These are phyloP conservation scores for Torulaspora gathmanii DNA, from an alignment of 805 yeast species.

Conservation along the genomic window DNA sequence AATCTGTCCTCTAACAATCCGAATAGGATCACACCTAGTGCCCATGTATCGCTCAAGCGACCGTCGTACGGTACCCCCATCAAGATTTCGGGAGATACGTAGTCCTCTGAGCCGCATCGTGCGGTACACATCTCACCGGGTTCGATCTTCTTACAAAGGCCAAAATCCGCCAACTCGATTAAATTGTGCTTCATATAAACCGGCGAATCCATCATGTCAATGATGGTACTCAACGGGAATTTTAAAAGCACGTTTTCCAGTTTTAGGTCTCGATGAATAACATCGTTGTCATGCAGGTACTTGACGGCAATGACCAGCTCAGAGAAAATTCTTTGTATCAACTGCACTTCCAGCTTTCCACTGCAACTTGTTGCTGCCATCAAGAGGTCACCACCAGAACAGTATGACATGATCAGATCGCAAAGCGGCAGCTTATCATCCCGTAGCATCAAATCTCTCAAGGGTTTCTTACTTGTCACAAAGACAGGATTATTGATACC, in stretches of 20 bases:
- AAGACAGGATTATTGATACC: slow-evolving; percentile 40
- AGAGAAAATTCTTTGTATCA: slow-evolving; percentile 59
- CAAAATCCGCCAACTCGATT: slow-evolving; percentile 78
- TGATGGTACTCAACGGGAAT: slow-evolving; percentile 35
- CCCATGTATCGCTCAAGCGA: slow-evolving; percentile 88
- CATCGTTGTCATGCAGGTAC: slow-evolving; percentile 60
- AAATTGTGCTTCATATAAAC: slow-evolving; percentile 26
- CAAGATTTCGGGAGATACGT: slow-evolving; percentile 88
- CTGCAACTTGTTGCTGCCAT: slow-evolving; percentile 47
- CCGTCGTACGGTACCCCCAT: slow-evolving; percentile 93
- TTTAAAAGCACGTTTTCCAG: slow-evolving; percentile 73
- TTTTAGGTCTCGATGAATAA: slow-evolving; percentile 90
- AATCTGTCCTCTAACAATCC: slow-evolving; percentile 77
- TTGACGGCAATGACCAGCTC: slow-evolving; percentile 67
- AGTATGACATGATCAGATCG: slow-evolving; percentile 65
- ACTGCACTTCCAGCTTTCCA: slow-evolving; percentile 42
- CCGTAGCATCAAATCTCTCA: slow-evolving; percentile 32
- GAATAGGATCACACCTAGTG: slow-evolving; percentile 86
- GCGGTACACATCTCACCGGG: slow-evolving; percentile 66
- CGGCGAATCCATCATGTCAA: slow-evolving; percentile 19
- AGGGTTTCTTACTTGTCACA: slow-evolving; percentile 27
- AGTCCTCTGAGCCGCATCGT: slow-evolving; percentile 94
- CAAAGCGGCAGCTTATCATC: slow-evolving; percentile 20
- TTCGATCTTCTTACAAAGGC: slow-evolving; percentile 69
- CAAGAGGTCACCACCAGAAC: slow-evolving; percentile 81